These are phyloP conservation scores for Agarophyton chilense DNA, from an alignment of 23 red algal species.

Conservation along the genomic window DNA sequence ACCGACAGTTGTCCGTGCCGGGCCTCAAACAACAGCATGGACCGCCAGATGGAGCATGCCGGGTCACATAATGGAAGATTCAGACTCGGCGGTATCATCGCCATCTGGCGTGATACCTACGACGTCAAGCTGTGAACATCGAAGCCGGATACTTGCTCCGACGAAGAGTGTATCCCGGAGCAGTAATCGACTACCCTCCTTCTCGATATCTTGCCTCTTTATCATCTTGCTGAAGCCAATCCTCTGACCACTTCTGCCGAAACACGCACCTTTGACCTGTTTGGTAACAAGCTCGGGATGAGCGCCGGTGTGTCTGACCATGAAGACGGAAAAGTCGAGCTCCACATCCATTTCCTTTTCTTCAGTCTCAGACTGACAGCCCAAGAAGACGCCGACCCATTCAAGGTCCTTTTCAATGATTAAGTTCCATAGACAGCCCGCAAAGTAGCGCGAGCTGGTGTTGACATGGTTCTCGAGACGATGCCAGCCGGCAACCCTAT, in stretches of 20 bases:
- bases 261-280: constrained; percentile 52
- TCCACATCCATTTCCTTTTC: constrained; percentile 44
- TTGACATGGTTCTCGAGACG: constrained; percentile 3
- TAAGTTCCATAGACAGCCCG: constrained; percentile 52
- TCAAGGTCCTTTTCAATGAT: constrained; percentile 12
- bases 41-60: background rate
- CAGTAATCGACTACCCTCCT: constrained; percentile 14
- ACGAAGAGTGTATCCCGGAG: constrained; percentile 47
- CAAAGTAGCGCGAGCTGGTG: constrained; percentile 54
- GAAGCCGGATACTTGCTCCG: constrained; percentile 54
- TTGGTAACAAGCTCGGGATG: constrained; percentile 18
- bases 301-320: constrained; percentile 18
- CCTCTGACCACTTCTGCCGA: constrained; percentile 35
- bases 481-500: constrained; percentile 27
- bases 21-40: background rate
- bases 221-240: constrained; percentile 45
- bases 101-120: constrained; percentile 40
- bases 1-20: background rate
- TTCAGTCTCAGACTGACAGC: constrained; percentile 35
- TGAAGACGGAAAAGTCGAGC: constrained; percentile 60
- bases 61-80: constrained; percentile 5
- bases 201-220: background rate
- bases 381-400: constrained; percentile 38
- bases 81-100: constrained; percentile 53
- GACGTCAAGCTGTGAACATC: constrained; percentile 16